Conservation (phyloP, 1,284 basidiomycete genomes). For the Cutaneotrichosporon spelunceum region DNA sequence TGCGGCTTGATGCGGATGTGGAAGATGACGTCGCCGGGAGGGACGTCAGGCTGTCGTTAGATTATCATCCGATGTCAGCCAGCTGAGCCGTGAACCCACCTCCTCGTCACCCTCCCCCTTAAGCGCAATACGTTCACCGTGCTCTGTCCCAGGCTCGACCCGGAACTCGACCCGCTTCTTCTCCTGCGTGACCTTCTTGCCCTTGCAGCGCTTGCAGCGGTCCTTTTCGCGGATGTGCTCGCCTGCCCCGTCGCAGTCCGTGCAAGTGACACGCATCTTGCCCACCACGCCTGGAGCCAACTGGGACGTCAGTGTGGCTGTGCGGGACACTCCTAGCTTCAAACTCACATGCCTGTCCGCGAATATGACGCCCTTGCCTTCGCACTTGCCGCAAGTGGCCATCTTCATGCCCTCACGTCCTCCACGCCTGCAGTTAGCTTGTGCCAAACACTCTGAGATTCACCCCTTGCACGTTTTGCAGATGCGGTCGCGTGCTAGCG, state of each 20-base stretch:
- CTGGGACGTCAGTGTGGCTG: conserved; percentile 25
- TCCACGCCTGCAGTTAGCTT: conserved; percentile 20
- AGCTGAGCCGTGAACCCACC: conserved; percentile 54
- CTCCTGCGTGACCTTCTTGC: conserved; percentile 75
- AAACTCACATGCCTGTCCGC: conserved; percentile 47
- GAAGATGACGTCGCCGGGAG: conserved; percentile 85
- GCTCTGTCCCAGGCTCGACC: conserved; percentile 82
- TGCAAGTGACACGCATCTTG: conserved; percentile 60
- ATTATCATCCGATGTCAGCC: conserved; percentile 10
- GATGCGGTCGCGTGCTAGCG: conserved; percentile 77
- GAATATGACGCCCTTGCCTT: conserved; percentile 60
- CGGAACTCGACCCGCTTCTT: conserved; percentile 83
- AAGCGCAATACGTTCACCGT: conserved; percentile 80
- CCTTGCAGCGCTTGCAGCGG: conserved; percentile 96
- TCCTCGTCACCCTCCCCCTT: conserved; percentile 85
- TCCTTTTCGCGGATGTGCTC: conserved; percentile 84
- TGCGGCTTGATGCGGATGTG: conserved; percentile 68
- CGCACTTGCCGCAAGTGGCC: conserved; percentile 74
- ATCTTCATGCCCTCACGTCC: conserved; percentile 62
- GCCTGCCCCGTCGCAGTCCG: conserved; percentile 76
- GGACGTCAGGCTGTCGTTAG: conserved; percentile 64
- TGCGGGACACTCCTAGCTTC: not conserved
- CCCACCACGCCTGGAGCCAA: conserved; percentile 52
- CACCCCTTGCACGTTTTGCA: conserved; percentile 80
- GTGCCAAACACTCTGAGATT: conserved; percentile 7